Percentiles rank a stretch among this genome's conserved stretches.
These are phyloP conservation scores for Candida ponderosae DNA, from an alignment of 805 yeast species.

Conservation along the genomic window DNA sequence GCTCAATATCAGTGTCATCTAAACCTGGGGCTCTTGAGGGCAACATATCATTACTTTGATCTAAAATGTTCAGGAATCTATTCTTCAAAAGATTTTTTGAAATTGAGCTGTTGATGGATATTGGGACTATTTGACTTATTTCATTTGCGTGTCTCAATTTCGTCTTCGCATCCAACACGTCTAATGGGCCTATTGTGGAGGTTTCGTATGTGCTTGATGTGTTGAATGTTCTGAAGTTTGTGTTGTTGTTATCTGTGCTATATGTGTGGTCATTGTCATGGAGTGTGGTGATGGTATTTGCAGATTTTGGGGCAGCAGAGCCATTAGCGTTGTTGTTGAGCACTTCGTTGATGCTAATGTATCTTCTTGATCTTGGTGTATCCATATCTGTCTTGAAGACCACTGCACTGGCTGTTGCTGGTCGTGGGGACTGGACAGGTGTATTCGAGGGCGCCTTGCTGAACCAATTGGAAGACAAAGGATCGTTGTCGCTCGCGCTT, in stretches of 20 bases:
- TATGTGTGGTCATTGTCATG: not conserved
- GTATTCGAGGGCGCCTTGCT: slow-evolving; percentile 4
- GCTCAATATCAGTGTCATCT: not conserved
- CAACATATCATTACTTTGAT: not conserved
- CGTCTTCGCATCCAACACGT: not conserved
- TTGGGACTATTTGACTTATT: not conserved
- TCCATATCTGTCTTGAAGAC: not conserved
- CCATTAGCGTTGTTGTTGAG: not conserved
- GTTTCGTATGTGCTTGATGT: not conserved
- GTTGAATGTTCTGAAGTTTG: not conserved
- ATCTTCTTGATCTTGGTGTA: not conserved
- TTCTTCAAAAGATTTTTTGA: not conserved
- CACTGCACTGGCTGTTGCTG: not conserved
- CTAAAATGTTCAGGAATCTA: not conserved
- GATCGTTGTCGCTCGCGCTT: not conserved
- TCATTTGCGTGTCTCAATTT: not conserved
- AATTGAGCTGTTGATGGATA: not conserved
- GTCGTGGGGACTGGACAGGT: slow-evolving; percentile 1
- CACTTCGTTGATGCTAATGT: not conserved
- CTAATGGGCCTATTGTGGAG: not conserved
- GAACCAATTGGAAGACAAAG: not conserved
- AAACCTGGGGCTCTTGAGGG: not conserved
- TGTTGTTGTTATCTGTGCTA: too few species aligned
- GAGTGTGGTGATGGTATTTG: not conserved
- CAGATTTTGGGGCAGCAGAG: not conserved